These are phyloP conservation scores for Solanum ossicruentum DNA, from an alignment of 257 asterid species.

Conservation along the genomic window DNA sequence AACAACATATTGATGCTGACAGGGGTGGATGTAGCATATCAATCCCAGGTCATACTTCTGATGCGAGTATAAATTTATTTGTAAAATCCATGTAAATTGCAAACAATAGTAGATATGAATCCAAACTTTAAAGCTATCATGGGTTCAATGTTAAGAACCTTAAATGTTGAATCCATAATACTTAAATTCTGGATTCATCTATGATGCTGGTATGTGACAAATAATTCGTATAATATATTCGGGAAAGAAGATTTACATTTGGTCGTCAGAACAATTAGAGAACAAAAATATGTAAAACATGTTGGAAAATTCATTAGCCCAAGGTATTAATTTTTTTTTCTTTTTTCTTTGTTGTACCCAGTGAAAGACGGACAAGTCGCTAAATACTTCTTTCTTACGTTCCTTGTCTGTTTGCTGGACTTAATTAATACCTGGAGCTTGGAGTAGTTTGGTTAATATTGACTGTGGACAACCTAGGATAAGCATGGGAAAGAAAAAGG, in stretches of 20 bases:
- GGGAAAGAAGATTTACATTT: not conserved
- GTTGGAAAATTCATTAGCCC: not conserved
- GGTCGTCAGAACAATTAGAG: not conserved
- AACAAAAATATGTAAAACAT: not conserved
- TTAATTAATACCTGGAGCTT: not conserved
- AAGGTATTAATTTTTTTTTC: not conserved
- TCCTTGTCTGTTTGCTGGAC: not conserved
- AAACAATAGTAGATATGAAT: not conserved
- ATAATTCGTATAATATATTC: not conserved
- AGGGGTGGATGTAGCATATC: not conserved
- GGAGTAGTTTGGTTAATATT: not conserved
- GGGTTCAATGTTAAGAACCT: not conserved
- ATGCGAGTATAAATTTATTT: not conserved
- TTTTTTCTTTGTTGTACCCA: not conserved
- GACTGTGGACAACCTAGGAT: not conserved
- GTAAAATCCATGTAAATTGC: not conserved
- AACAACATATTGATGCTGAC: not conserved
- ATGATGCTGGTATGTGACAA: not conserved
- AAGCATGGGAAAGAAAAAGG: not conserved
- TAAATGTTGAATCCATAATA: not conserved
- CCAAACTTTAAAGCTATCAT: no score
- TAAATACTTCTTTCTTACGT: not conserved
- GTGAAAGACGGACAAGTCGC: not conserved
- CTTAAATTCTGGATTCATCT: not conserved
- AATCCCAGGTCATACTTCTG: not conserved